Conservation (phyloP, 768 basidiomycete species). For the Hydnum rufescens region DNA sequence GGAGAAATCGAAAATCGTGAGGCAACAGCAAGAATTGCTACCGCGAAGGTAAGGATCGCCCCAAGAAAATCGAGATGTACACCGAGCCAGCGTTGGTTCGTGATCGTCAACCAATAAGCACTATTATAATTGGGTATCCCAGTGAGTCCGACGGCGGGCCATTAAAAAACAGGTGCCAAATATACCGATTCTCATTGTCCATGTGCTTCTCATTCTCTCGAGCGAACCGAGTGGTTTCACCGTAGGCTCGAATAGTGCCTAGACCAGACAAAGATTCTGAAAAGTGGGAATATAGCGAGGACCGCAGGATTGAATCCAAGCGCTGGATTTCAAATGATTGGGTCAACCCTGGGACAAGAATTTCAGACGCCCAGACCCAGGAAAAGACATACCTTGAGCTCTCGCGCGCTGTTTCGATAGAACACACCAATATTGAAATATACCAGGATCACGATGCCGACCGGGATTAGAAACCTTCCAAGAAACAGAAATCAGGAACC, state of each 20-base stretch:
- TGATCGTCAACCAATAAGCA: neutral
- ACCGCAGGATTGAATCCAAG: slow-evolving; percentile 49
- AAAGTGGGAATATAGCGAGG: slow-evolving; percentile 57
- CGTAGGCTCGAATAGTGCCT: slow-evolving; percentile 54
- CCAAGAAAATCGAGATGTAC: slow-evolving; percentile 55
- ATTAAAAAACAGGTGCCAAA: neutral
- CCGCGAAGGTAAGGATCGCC: slow-evolving; percentile 36
- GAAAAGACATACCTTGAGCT: slow-evolving; percentile 24
- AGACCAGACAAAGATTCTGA: slow-evolving; percentile 56
- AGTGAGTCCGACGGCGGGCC: neutral
- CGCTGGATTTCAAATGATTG: neutral
- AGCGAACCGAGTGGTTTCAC: slow-evolving; percentile 40
- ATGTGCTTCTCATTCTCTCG: slow-evolving; percentile 43
- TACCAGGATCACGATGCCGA: slow-evolving; percentile 10
- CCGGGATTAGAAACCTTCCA: slow-evolving; percentile 7
- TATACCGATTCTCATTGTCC: slow-evolving; percentile 45
- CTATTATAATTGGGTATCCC: neutral
- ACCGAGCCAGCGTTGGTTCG: slow-evolving; percentile 36
- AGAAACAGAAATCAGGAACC: neutral
- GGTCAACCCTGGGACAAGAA: slow-evolving; percentile 3
- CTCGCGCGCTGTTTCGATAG: slow-evolving; percentile 6
- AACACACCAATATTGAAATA: slow-evolving; percentile 12
- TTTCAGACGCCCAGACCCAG: slow-evolving; percentile 18
- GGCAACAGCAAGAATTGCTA: slow-evolving; percentile 43
- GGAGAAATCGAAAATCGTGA: slow-evolving; percentile 38